Conservation (phyloP, 2,329 filamentous ascomycete genomes). For the Xylogone sp. region DNA sequence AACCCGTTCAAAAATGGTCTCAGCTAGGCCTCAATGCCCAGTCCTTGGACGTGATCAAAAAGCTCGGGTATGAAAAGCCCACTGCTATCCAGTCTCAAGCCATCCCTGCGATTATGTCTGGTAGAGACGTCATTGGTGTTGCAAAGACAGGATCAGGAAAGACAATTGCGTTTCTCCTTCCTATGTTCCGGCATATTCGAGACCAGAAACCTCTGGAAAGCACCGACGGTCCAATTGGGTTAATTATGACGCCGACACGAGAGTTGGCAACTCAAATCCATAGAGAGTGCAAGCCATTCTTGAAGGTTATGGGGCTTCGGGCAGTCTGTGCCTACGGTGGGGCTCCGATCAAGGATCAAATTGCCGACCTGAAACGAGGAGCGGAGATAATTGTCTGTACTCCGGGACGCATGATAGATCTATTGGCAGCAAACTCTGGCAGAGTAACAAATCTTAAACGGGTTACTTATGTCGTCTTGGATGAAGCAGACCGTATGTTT, state of each 20-base stretch:
- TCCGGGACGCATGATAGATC: slow-evolving; percentile 91
- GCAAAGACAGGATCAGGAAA: slow-evolving; percentile 98
- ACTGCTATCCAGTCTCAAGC: slow-evolving; percentile 96
- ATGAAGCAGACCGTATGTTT: slow-evolving; percentile 98
- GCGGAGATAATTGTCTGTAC: slow-evolving; percentile 95
- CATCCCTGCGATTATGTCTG: slow-evolving; percentile 92
- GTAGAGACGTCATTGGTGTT: slow-evolving; percentile 90
- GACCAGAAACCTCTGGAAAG: slow-evolving; percentile 81
- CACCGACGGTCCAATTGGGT: slow-evolving; percentile 79
- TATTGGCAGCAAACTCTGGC: slow-evolving; percentile 90
- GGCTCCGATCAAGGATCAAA: slow-evolving; percentile 94
- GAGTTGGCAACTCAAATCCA: slow-evolving; percentile 94
- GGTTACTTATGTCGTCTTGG: slow-evolving; percentile 90
- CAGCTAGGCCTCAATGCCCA: slow-evolving; percentile 88
- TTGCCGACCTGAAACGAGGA: slow-evolving; percentile 91
- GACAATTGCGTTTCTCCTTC: slow-evolving; percentile 90
- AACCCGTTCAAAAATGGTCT: slow-evolving; percentile 93
- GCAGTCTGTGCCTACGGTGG: slow-evolving; percentile 93
- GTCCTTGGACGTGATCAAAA: slow-evolving; percentile 79
- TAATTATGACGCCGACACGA: slow-evolving; percentile 92
- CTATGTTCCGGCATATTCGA: slow-evolving; percentile 97
- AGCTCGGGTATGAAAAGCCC: slow-evolving; percentile 79
- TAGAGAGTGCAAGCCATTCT: slow-evolving; percentile 88
- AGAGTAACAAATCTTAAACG: slow-evolving; percentile 86
- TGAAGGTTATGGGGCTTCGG: slow-evolving; percentile 80